Conservation (phyloP, 176 grass and related monocot species). For the Raddia distichophylla region DNA sequence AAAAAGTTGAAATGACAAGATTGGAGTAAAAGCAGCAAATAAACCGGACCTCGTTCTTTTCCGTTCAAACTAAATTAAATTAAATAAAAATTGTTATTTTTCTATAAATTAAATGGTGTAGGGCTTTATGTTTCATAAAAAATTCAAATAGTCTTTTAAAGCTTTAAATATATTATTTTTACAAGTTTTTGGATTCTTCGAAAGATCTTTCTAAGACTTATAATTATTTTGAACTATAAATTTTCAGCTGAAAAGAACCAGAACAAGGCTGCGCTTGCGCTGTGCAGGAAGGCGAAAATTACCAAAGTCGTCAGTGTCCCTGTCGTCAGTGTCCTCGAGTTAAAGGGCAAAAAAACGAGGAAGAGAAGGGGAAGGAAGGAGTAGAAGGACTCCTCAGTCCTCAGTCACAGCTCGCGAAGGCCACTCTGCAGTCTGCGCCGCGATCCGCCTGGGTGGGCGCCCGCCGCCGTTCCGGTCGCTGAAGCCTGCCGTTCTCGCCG, state of each 20-base stretch:
- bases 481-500: neutral
- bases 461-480: neutral
- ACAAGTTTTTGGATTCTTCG: too few relatives aligned
- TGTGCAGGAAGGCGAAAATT: neutral
- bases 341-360: neutral
- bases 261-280: too few relatives aligned
- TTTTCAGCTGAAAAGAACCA: too few relatives aligned
- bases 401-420: neutral
- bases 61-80: too few relatives aligned
- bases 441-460: slow-evolving; percentile 29
- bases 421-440: slow-evolving; percentile 12
- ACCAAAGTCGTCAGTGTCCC: neutral
- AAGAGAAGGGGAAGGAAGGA: neutral
- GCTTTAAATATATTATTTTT: too few relatives aligned
- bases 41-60: too few relatives aligned
- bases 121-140: too few relatives aligned
- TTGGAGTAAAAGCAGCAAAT: neutral
- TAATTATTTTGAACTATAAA: too few relatives aligned
- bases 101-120: too few relatives aligned
- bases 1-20: neutral
- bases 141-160: too few relatives aligned
- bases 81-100: too few relatives aligned
- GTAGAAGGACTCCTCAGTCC: neutral
- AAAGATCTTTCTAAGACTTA: too few relatives aligned
- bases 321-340: neutral